Conservation (phyloP, 768 basidiomycete species). For the Tulasnella sp. region DNA sequence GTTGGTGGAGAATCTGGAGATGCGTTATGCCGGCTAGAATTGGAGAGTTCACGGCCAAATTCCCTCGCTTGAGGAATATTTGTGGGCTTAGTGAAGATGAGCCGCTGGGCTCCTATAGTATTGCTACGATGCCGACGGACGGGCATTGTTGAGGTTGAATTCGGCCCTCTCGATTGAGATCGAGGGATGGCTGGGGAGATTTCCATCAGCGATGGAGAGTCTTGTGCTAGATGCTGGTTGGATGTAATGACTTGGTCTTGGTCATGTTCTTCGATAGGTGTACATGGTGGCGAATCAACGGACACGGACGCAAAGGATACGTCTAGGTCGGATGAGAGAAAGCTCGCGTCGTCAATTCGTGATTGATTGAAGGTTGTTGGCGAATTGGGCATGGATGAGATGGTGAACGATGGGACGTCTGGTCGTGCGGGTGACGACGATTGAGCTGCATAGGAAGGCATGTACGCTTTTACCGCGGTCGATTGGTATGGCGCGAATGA, state of each 20-base stretch:
- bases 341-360: slow-evolving; percentile 14
- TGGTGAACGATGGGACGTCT: background rate
- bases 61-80: background rate
- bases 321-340: slow-evolving; percentile 12
- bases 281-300: background rate
- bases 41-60: slow-evolving; percentile 17
- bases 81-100: background rate
- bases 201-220: slow-evolving; percentile 2
- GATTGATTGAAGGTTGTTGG: background rate
- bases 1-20: slow-evolving; percentile 1
- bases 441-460: slow-evolving; percentile 4
- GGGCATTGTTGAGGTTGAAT: background rate
- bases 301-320: slow-evolving; percentile 13
- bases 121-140: slow-evolving; percentile 1
- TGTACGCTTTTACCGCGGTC: background rate
- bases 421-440: slow-evolving; percentile 12
- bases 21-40: background rate
- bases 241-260: background rate
- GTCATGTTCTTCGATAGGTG: background rate
- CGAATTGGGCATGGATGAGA: background rate
- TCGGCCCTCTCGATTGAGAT: background rate
- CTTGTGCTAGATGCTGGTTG: background rate
- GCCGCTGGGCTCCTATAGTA: slow-evolving; percentile 9
- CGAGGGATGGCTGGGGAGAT: slow-evolving; percentile 10
- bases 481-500: slow-evolving; percentile 7